A percentile compares a stretch with the other conserved stretches of the same genome.
These are phyloP conservation scores for Dictyostelium capitatum DNA, from an alignment of 78 protist genomes.

Conservation along the genomic window DNA sequence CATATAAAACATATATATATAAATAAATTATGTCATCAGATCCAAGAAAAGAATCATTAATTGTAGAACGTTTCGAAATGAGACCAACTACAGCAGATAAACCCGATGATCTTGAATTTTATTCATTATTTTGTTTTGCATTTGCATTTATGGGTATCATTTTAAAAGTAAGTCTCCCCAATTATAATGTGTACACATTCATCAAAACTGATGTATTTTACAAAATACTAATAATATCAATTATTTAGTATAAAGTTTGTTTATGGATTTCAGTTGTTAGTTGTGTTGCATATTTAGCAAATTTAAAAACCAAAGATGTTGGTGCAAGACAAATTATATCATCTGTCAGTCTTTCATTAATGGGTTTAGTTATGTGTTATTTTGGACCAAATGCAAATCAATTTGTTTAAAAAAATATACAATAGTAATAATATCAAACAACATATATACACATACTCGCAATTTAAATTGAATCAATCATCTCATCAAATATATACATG, in stretches of 20 bases:
- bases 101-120: conserved; percentile 10
- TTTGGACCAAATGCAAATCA: not conserved
- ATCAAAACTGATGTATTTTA: no score
- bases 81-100: not conserved
- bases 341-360: conserved; percentile 16
- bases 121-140: conserved; percentile 26
- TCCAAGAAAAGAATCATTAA: conserved; percentile 7
- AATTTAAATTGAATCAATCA: no score
- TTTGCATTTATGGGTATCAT: conserved; percentile 51
- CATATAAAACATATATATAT: not conserved
- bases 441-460: no score
- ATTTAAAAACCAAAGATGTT: conserved; percentile 39
- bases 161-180: conserved; percentile 14
- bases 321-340: conserved; percentile 28
- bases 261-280: conserved; percentile 51
- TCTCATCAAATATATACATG: no score
- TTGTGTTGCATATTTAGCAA: conserved; percentile 26
- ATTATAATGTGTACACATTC: not conserved
- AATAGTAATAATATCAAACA: no score
- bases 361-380: conserved; percentile 61
- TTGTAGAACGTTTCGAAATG: conserved; percentile 26
- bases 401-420: no score
- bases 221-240: not conserved
- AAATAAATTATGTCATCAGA: not conserved
- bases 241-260: conserved; percentile 14